Evolutionary conservation across 345 rosid genomes (phyloP), one percentile per base, ranked within the genome.

Genomic region (Populus davidiana): DNA sequence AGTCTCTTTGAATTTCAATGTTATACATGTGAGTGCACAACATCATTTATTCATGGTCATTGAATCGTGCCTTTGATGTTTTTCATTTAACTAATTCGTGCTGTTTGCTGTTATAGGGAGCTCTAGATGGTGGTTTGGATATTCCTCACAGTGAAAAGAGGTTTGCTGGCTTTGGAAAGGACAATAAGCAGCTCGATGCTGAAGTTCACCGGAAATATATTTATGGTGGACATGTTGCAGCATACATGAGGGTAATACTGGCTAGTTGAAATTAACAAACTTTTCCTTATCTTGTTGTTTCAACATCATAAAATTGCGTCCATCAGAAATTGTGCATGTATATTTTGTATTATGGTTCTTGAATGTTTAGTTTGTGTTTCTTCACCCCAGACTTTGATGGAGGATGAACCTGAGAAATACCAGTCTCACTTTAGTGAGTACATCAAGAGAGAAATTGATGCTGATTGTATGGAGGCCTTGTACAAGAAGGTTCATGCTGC

Each of bases 121-220:
- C 96, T 27, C 82, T 91, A 79, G 98, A 94, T 71, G 97, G 96
- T 71, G 98, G 98, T n/a, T 76, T 94, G 85, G 98, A 92, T 77
- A 90, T 90, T 70, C 98, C 94, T 4, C 97, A 92, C 87, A 88
- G 97, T 78, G 97, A 92, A 63, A 91, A 89, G 88, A 84, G 98
- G 73, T 94, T 92, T 71, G 97, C 98, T 68, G 97, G 98, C 9
- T 94, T 90, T 78, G 67, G 77, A 38, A 91, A 90, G 72, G 93
- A 90, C 4, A 72, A 70, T 68, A 91, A 91, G 63, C 93, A 89
- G 77, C 97, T 94, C n/a, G 93, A 94, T 87, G 90, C 87, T 63
- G 98, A 92, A 68, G 86, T 87, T 83, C 98, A 94, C 79, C 87
- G 83, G 85, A 94, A 91, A 84, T 92, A 94, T 72, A 86, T 94